Evolutionary conservation across 148 eudicot genomes (phyloP).

Genomic region (Mesembryanthemum crystallinum): DNA sequence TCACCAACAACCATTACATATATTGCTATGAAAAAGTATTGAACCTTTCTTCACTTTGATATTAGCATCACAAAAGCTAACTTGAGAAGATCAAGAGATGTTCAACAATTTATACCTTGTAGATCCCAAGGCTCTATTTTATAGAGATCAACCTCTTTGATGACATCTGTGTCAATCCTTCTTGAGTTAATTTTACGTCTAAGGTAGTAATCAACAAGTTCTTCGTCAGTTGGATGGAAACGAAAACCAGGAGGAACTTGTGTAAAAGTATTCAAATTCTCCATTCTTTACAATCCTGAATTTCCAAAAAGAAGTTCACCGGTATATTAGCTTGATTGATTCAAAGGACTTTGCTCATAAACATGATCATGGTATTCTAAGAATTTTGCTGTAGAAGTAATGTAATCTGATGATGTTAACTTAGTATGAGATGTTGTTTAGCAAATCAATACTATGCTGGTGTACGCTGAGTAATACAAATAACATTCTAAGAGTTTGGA

Average conservation of each 20-base stretch:
- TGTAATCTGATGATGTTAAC: no score
- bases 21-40: no score
- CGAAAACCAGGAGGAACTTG: constrained; percentile 89
- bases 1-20: not conserved
- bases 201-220: constrained; percentile 83
- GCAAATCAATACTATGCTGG: no score
- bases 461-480: no score
- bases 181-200: constrained; percentile 55
- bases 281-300: constrained; percentile 10
- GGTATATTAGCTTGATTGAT: not conserved
- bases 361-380: not conserved
- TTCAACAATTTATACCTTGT: constrained; percentile 42
- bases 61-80: no score
- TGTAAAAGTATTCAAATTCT: constrained; percentile 44
- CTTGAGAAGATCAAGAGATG: not conserved
- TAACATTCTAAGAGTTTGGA: no score
- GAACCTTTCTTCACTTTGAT: no score
- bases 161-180: constrained; percentile 62
- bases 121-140: constrained; percentile 94
- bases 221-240: constrained; percentile 83
- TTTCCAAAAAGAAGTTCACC: not conserved
- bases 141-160: constrained; percentile 78
- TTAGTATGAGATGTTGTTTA: no score
- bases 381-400: no score
- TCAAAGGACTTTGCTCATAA: not conserved